Conservation (phyloP, 441 rosid genomes). For the Eruca vesicaria region DNA sequence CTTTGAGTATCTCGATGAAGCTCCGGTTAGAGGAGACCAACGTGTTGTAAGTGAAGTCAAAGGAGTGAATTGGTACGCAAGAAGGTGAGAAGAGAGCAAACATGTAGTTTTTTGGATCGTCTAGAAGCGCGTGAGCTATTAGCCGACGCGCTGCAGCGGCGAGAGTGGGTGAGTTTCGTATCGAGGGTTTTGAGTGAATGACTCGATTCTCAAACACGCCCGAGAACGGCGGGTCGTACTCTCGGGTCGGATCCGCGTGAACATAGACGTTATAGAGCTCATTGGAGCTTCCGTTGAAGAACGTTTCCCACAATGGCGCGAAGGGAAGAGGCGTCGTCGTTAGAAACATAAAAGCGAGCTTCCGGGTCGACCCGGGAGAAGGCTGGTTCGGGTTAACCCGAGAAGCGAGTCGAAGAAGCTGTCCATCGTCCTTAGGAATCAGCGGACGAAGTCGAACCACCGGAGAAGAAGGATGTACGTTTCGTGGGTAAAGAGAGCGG, state of each 20-base stretch:
- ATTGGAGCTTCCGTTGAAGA: constrained; percentile 38
- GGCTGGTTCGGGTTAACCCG: constrained; percentile 41
- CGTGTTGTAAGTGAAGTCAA: constrained; percentile 50
- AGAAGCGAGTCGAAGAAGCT: constrained; percentile 47
- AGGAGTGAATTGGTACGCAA: constrained; percentile 66
- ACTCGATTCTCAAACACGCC: constrained; percentile 58
- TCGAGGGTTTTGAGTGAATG: constrained; percentile 52
- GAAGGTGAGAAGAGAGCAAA: constrained; percentile 68
- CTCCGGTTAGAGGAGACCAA: constrained; percentile 41
- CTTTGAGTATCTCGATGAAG: constrained; percentile 61
- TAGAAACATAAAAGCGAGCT: constrained; percentile 67
- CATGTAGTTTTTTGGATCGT: constrained; percentile 57
- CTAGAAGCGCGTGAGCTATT: constrained; percentile 62
- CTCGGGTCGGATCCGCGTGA: constrained; percentile 63
- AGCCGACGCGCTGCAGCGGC: constrained; percentile 67
- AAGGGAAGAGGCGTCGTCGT: constrained; percentile 63
- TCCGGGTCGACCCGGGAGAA: constrained; percentile 36
- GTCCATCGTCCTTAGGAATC: constrained; percentile 43
- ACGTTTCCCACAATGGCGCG: constrained; percentile 64
- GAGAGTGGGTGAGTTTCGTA: constrained; percentile 56
- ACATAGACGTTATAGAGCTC: constrained; percentile 58
- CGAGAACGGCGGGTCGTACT: constrained; percentile 44
- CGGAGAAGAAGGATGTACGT: constrained; percentile 13
- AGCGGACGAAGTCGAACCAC: constrained; percentile 12
- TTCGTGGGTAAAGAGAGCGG: constrained; percentile 23